Base-by-base conservation (phyloP, 2,329 filamentous ascomycete genomes). In the Ophiocordyceps camponoti-leonardi region DNA sequence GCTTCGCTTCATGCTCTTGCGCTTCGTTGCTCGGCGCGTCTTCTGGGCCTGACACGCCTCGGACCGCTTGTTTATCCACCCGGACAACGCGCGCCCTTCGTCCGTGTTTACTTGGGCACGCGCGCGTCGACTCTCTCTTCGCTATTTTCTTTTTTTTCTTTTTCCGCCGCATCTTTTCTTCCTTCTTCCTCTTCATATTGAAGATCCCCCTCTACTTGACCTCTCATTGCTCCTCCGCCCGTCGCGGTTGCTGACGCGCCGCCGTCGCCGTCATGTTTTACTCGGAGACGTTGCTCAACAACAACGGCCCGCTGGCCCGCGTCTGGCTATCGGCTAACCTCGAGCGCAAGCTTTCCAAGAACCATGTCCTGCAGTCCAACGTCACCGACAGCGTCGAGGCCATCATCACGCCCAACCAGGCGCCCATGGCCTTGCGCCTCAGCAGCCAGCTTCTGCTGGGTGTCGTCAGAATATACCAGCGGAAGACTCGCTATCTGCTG, bases 241-340 rank as follows among this genome's bases (percentile, higher is more conserved):
- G 37, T 20, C 40, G 28, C 33, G 26, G 13, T 8, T 41, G 7
- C 18, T 41, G 26, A 41, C 41, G 26, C 23, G 41, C 26, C 41
- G 23, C 20, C n/a, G 13, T 14, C 39, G 20, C 12, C 52, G 53
- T 55, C 49, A 98, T 98, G 92, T 98, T 98, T 68, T 96, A 95
- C 65, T 94, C 92, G 45, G 87, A 94, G 71, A 87, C 86, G 46
- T 77, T 98, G 48, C 77, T 98, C 56, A 87, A 88, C 63, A 94
- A 94, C 80, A 94, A 86, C 56, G 92, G 92, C 71, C 90, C 92
- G 58, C 68, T 98, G 72, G 92, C 92, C 67, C 86, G 87, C 60
- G 88, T 96, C 68, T 98, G 92, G 92, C 77, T 96, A 50, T 94
- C 92, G 30, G 87, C 92, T 69, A 98, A 96, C 66, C 74, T 96